Evolutionary conservation across 2,329 filamentous ascomycete genomes (phyloP).

Genomic region (Ascochyta viciae-villosae): DNA sequence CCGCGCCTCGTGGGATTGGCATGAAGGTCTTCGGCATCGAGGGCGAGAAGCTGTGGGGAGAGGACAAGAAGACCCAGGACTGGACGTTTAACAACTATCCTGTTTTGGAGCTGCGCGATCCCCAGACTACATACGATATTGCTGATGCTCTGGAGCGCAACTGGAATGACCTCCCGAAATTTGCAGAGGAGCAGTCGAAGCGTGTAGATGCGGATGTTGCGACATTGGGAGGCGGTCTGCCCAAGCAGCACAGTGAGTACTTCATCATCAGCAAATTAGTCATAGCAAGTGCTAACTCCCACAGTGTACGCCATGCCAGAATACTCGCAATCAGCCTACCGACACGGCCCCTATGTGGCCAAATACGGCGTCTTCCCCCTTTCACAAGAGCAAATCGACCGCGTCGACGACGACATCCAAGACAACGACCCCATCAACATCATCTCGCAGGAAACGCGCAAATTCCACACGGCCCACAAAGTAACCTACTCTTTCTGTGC

Average conservation of each 20-base stretch:
- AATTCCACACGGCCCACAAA: conserved; percentile 28
- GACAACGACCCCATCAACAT: conserved; percentile 38
- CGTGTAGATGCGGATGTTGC: conserved; percentile 48
- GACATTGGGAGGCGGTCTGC: conserved; percentile 32
- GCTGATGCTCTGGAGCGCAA: conserved; percentile 34
- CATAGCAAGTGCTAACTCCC: neutral
- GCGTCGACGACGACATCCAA: conserved; percentile 45
- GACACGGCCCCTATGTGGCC: conserved; percentile 56
- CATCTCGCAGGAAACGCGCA: conserved; percentile 32
- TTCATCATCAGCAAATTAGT: neutral
- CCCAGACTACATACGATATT: conserved; percentile 56
- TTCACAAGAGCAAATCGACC: conserved; percentile 50
- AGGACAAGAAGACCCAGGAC: conserved; percentile 50
- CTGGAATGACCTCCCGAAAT: conserved; percentile 34
- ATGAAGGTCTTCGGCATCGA: conserved; percentile 61
- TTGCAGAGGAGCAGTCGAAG: conserved; percentile 50
- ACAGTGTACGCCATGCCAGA: conserved; percentile 42
- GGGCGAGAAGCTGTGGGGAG: conserved; percentile 43
- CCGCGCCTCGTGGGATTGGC: conserved; percentile 55
- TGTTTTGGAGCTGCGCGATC: conserved; percentile 56
- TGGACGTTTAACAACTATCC: conserved; percentile 60
- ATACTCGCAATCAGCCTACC: conserved; percentile 58
- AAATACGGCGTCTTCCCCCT: conserved; percentile 58
- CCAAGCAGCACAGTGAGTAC: conserved; percentile 31
- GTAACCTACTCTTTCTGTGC: conserved; percentile 51